Percentiles rank a stretch among this genome's conserved stretches.
phyloP scores from a whole-genome alignment of 2,329 filamentous ascomycete species.

The Lojkania enalia region DNA sequence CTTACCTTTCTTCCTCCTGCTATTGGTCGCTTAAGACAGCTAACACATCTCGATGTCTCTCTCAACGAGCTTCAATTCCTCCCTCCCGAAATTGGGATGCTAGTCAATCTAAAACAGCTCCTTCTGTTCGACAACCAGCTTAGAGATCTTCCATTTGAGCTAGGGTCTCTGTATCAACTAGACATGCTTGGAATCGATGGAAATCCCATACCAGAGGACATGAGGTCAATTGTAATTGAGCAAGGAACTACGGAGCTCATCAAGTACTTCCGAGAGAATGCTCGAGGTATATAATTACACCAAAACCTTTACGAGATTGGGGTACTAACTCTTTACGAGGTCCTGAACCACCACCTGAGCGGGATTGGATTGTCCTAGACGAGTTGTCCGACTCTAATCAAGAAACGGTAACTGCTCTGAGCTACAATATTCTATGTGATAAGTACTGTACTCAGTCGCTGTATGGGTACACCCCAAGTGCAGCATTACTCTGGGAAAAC shows the following conservation, averaged over 20 bases:
- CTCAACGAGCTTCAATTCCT: slow-evolving; percentile 82
- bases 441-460: slow-evolving; percentile 82
- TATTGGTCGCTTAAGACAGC: slow-evolving; percentile 79
- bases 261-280: slow-evolving; percentile 78
- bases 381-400: slow-evolving; percentile 55
- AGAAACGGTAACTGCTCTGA: slow-evolving; percentile 80
- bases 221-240: slow-evolving; percentile 83
- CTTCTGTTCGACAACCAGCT: slow-evolving; percentile 91
- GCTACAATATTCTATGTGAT: slow-evolving; percentile 95
- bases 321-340: slow-evolving; percentile 48
- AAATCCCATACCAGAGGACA: slow-evolving; percentile 75
- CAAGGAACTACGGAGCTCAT: slow-evolving; percentile 86
- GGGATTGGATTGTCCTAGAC: slow-evolving; percentile 76
- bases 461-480: slow-evolving; percentile 88
- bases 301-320: background rate
- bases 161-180: slow-evolving; percentile 85
- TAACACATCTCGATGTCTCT: slow-evolving; percentile 84
- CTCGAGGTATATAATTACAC: slow-evolving; percentile 66
- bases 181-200: slow-evolving; percentile 91
- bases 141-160: slow-evolving; percentile 76
- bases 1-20: slow-evolving; percentile 75
- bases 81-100: slow-evolving; percentile 93
- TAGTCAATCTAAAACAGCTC: slow-evolving; percentile 84
- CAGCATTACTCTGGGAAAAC: slow-evolving; percentile 83
- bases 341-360: slow-evolving; percentile 73